phyloP scores from a whole-genome alignment of 805 yeast genomes.

The Phaffomyces antillensis region DNA sequence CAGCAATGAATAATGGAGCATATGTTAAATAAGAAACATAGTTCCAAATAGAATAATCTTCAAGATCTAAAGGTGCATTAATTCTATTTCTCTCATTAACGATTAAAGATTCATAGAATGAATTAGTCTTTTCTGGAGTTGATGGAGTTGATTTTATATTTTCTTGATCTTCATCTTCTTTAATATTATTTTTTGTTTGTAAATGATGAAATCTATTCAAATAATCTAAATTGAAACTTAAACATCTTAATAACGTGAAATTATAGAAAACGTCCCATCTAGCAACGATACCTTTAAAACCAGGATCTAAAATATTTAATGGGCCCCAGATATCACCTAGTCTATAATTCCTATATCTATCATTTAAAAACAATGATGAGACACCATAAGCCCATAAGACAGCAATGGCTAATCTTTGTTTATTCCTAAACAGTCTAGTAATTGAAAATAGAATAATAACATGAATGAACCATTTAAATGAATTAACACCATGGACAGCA shows the following conservation, averaged over 20 bases:
- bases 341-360: slow-evolving; percentile 47
- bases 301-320: slow-evolving; percentile 49
- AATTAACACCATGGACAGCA: slow-evolving; percentile 76
- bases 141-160: slow-evolving; percentile 16
- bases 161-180: slow-evolving; percentile 16
- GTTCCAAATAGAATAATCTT: slow-evolving; percentile 56
- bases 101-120: slow-evolving; percentile 11
- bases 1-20: slow-evolving; percentile 89
- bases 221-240: slow-evolving; percentile 79
- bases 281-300: slow-evolving; percentile 66
- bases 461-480: slow-evolving; percentile 54
- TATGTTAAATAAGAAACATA: slow-evolving; percentile 74
- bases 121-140: slow-evolving; percentile 12
- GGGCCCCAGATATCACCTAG: slow-evolving; percentile 35
- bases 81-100: slow-evolving; percentile 60
- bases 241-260: slow-evolving; percentile 75
- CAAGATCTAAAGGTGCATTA: slow-evolving; percentile 50
- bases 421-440: slow-evolving; percentile 29
- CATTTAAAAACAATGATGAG: slow-evolving; percentile 72
- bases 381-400: slow-evolving; percentile 76
- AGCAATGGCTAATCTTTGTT: slow-evolving; percentile 32
- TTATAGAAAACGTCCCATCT: slow-evolving; percentile 97
- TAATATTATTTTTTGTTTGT: slow-evolving; percentile 10
- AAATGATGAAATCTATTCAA: slow-evolving; percentile 32
- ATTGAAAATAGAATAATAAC: slow-evolving; percentile 46